Percentiles rank a stretch among this genome's conserved stretches.
These are phyloP conservation scores for Trypanosoma cruzi DNA, from an alignment of 208 protist genomes.

Conservation along the genomic window DNA sequence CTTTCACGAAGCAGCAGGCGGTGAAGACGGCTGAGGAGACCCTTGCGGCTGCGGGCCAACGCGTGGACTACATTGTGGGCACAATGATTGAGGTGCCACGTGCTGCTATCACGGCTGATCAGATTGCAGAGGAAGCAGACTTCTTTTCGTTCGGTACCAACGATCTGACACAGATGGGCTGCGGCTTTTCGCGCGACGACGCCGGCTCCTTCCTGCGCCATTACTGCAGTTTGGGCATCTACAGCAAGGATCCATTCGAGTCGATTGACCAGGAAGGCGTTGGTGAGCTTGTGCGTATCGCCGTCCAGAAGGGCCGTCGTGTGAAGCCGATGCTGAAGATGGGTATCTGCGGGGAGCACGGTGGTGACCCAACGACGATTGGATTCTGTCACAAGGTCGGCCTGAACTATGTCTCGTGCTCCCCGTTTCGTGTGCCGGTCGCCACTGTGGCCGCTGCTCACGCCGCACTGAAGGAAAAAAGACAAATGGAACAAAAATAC, in stretches of 20 bases:
- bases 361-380: slow-evolving; percentile 93
- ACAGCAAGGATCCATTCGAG: slow-evolving; percentile 94
- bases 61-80: slow-evolving; percentile 86
- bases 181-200: slow-evolving; percentile 97
- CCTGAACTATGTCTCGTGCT: slow-evolving; percentile 96
- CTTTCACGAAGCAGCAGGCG: slow-evolving; percentile 70
- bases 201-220: slow-evolving; percentile 91
- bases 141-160: slow-evolving; percentile 98
- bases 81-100: slow-evolving; percentile 95
- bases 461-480: slow-evolving; percentile 88
- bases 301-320: slow-evolving; percentile 79
- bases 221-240: slow-evolving; percentile 94
- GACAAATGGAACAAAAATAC: slow-evolving; percentile 34
- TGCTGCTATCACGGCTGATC: slow-evolving; percentile 81
- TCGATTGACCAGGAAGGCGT: slow-evolving; percentile 94
- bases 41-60: slow-evolving; percentile 32
- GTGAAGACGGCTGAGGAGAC: slow-evolving; percentile 67
- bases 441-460: slow-evolving; percentile 94
- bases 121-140: slow-evolving; percentile 92
- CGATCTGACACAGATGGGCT: slow-evolving; percentile 97
- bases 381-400: slow-evolving; percentile 92
- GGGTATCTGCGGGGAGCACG: slow-evolving; percentile 96
- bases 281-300: slow-evolving; percentile 91
- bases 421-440: slow-evolving; percentile 95
- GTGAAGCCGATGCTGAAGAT: slow-evolving; percentile 86